Evolutionary conservation across 2,329 filamentous ascomycete species (phyloP).

Genomic region (Colletotrichum eleusines): DNA sequence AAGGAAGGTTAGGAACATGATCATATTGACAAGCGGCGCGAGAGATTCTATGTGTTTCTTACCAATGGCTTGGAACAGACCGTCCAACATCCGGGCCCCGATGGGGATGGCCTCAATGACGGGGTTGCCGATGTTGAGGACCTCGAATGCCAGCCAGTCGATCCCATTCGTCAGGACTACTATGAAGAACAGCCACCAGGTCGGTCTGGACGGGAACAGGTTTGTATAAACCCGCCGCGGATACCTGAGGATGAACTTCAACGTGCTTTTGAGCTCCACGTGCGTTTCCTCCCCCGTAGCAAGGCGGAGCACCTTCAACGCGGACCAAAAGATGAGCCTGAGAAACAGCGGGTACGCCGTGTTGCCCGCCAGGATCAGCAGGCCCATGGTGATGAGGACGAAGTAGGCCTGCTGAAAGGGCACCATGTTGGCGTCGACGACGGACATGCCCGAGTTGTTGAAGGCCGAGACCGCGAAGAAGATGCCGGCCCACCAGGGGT

Average conservation of each 20-base stretch:
- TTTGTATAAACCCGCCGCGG: constrained; percentile 72
- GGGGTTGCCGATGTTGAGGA: constrained; percentile 73
- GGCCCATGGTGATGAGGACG: constrained; percentile 64
- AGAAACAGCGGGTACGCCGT: constrained; percentile 75
- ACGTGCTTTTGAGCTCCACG: constrained; percentile 60
- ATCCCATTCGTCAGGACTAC: constrained; percentile 70
- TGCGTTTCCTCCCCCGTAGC: constrained; percentile 54
- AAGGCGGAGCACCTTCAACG: constrained; percentile 56
- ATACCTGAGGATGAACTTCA: constrained; percentile 67
- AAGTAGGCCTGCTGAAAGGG: constrained; percentile 68
- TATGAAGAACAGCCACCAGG: constrained; percentile 75
- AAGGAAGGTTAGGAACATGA: constrained; percentile 34
- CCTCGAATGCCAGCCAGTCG: constrained; percentile 75
- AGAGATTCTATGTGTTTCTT: constrained; percentile 42
- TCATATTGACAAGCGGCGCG: constrained; percentile 3
- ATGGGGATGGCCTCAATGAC: constrained; percentile 64
- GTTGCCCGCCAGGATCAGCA: constrained; percentile 73
- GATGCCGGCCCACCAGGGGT: constrained; percentile 76
- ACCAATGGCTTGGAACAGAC: constrained; percentile 73
- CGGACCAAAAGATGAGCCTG: constrained; percentile 68
- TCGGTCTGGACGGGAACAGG: constrained; percentile 72
- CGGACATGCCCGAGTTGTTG: constrained; percentile 78
- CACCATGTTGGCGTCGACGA: constrained; percentile 75
- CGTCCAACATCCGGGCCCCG: constrained; percentile 69
- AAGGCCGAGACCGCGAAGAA: constrained; percentile 78